These are phyloP conservation scores for Picochlorum sp. DNA, from an alignment of 139 green algal genomes.

Conservation along the genomic window DNA sequence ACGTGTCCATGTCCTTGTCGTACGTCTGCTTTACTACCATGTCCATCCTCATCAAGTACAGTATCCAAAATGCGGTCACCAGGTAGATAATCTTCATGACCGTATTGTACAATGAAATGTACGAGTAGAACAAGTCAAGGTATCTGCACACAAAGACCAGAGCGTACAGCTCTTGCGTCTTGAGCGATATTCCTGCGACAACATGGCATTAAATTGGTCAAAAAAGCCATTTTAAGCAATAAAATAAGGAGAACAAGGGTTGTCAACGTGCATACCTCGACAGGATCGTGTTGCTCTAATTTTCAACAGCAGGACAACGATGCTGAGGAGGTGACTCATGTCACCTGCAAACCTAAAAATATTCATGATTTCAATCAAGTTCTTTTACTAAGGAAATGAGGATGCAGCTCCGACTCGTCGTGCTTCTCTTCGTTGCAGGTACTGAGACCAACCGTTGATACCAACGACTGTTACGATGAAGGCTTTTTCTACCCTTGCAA, in stretches of 20 bases:
- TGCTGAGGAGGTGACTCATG: slow-evolving; percentile 84
- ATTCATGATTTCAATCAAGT: slow-evolving; percentile 61
- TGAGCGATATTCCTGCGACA: slow-evolving; percentile 84
- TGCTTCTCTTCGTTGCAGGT: too few relatives aligned
- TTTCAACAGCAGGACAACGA: slow-evolving; percentile 93
- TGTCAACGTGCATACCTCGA: slow-evolving; percentile 52
- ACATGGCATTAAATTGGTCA: slow-evolving; percentile 2
- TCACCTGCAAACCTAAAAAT: slow-evolving; percentile 88
- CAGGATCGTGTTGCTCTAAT: slow-evolving; percentile 89
- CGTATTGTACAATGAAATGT: slow-evolving; percentile 95
- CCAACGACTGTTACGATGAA: too few relatives aligned
- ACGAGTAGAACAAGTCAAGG: slow-evolving; percentile 91
- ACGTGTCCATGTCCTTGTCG: slow-evolving; percentile 95
- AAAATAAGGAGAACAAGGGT: background rate
- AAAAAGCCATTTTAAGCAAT: background rate
- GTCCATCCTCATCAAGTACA: slow-evolving; percentile 90
- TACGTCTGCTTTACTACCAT: slow-evolving; percentile 85
- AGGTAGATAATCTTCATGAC: slow-evolving; percentile 98
- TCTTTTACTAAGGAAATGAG: too few relatives aligned
- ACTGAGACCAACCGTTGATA: too few relatives aligned
- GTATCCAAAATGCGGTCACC: slow-evolving; percentile 62
- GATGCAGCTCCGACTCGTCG: too few relatives aligned
- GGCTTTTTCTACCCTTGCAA: too few relatives aligned
- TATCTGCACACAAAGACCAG: slow-evolving; percentile 95
- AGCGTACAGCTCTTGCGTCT: slow-evolving; percentile 95